Percentiles rank a stretch among this genome's conserved stretches.
phyloP scores from a whole-genome alignment of 2,329 filamentous ascomycete genomes.

The Aureobasidium sp. region DNA sequence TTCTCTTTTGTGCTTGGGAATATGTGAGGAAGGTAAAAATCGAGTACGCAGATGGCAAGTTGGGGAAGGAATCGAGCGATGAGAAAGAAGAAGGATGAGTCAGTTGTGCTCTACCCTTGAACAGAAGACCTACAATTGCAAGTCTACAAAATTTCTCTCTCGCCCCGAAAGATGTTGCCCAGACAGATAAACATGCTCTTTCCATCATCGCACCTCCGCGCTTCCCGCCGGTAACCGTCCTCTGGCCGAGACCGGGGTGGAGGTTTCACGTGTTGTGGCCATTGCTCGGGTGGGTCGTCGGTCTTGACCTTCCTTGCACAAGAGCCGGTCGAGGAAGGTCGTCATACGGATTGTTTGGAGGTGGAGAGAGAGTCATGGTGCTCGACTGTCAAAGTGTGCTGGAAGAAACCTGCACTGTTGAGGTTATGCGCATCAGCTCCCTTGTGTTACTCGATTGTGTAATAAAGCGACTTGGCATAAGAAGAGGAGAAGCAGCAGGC shows the following conservation, averaged over 20 bases:
- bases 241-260: conserved; percentile 4
- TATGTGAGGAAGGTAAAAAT: background rate
- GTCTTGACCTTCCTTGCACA: background rate
- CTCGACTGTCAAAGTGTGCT: background rate
- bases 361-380: background rate
- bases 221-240: conserved; percentile 7
- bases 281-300: conserved; percentile 1
- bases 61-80: background rate
- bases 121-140: background rate
- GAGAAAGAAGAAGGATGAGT: background rate
- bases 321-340: background rate
- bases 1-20: background rate
- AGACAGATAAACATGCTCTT: conserved; percentile 9
- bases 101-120: background rate
- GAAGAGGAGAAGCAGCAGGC: background rate
- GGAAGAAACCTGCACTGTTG: background rate
- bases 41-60: background rate
- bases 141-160: background rate
- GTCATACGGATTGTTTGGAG: background rate
- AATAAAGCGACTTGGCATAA: background rate
- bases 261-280: background rate
- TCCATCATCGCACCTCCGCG: background rate
- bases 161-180: background rate
- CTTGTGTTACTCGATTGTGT: background rate
- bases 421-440: background rate